Percentiles rank a stretch among this genome's conserved stretches.
phyloP scores from a whole-genome alignment of 805 yeast genomes.

The Wickerhamomyces mucosus region DNA sequence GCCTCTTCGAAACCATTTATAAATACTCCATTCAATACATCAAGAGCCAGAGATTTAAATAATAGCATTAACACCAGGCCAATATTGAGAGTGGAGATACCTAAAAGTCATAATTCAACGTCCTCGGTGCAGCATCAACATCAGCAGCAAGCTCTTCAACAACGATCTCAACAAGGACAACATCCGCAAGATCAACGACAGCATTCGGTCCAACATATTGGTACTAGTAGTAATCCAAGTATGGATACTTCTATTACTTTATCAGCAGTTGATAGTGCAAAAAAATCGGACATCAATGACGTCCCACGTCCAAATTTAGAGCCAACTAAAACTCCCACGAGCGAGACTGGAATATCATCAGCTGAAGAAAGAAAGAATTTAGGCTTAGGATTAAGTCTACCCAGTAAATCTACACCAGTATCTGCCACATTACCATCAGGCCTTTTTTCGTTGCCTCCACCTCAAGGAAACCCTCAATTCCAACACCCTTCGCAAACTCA shows the following conservation, averaged over 20 bases:
- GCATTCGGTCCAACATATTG: conserved; percentile 3
- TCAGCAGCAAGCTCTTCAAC: too few relatives aligned
- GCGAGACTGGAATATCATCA: too few relatives aligned
- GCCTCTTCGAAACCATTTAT: too few relatives aligned
- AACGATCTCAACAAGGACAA: conserved; percentile 5
- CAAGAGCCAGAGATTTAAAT: conserved; percentile 16
- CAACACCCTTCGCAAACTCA: too few relatives aligned
- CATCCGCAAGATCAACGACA: conserved; percentile 1
- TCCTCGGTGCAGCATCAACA: too few relatives aligned
- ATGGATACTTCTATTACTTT: conserved; percentile 11
- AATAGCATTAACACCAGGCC: conserved; percentile 18
- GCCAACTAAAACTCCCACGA: conserved; percentile 3
- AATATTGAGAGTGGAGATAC: conserved; percentile 19
- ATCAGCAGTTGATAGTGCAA: conserved; percentile 9
- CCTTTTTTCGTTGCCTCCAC: conserved; percentile 24
- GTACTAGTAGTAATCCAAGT: too few relatives aligned
- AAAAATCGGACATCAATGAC: too few relatives aligned
- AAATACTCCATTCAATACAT: conserved; percentile 3
- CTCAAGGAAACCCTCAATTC: conserved; percentile 22
- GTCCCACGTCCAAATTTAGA: too few relatives aligned
- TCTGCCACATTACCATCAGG: conserved; percentile 25
- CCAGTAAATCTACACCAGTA: conserved; percentile 21
- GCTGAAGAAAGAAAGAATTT: too few relatives aligned
- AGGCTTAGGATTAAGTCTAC: conserved; percentile 4
- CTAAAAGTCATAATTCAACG: conserved; percentile 5